These are phyloP conservation scores for Phytophthora podocarpi DNA, from an alignment of 352 stramenopile genomes.

Conservation along the genomic window DNA sequence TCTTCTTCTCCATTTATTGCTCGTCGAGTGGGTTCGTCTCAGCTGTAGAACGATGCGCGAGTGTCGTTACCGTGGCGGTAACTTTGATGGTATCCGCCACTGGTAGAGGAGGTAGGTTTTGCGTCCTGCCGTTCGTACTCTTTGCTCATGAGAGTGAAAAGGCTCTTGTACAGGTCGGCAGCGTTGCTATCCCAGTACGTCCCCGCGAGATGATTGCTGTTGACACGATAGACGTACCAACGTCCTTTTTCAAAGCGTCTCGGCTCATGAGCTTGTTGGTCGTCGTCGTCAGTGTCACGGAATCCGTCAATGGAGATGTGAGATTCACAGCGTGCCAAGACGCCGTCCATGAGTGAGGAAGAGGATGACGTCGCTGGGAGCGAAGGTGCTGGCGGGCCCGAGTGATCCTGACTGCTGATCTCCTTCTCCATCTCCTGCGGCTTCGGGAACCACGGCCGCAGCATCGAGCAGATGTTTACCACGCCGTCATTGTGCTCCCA, in stretches of 20 bases:
- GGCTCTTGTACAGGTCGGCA: constrained; percentile 63
- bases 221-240: constrained; percentile 84
- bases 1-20: too few species aligned
- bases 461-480: constrained; percentile 78
- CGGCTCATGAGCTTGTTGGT: constrained; percentile 22
- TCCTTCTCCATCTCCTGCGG: constrained; percentile 47
- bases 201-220: constrained; percentile 75
- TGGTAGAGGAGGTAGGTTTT: constrained; percentile 1
- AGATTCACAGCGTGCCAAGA: constrained; percentile 55
- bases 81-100: constrained; percentile 13
- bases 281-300: constrained; percentile 40
- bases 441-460: constrained; percentile 67
- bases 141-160: constrained; percentile 69
- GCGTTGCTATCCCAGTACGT: constrained; percentile 75
- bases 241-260: constrained; percentile 57
- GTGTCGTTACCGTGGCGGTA: constrained; percentile 12
- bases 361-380: constrained; percentile 45
- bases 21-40: not conserved
- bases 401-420: constrained; percentile 25
- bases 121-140: constrained; percentile 54
- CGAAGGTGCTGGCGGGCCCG: constrained; percentile 35
- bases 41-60: constrained; percentile 16
- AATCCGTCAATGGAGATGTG: constrained; percentile 81
- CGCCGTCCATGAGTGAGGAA: constrained; percentile 33
- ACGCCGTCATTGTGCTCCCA: constrained; percentile 81